Evolutionary conservation across 257 asterid species (phyloP).

Genomic region (Solanum sitiens): DNA sequence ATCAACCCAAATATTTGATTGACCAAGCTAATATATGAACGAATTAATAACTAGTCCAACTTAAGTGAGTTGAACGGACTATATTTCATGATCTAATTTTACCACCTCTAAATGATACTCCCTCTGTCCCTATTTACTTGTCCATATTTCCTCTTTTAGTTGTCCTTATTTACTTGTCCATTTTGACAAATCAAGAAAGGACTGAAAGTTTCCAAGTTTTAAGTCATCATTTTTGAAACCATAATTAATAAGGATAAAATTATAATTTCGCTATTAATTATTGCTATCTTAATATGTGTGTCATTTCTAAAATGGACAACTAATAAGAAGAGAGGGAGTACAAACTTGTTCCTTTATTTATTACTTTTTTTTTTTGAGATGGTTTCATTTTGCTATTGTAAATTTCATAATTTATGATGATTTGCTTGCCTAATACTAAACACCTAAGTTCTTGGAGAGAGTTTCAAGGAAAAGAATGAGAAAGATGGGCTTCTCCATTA

Average conservation of each 20-base stretch:
- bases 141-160: no score
- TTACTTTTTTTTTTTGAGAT: neutral
- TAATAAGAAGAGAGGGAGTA: no score
- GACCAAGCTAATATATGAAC: neutral
- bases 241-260: no score
- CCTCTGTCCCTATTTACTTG: no score
- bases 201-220: no score
- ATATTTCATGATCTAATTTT: neutral
- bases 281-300: no score
- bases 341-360: neutral
- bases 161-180: no score
- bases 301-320: no score
- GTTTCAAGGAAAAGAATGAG: neutral
- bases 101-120: no score
- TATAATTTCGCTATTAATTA: no score
- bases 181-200: no score
- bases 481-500: neutral
- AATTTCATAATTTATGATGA: neutral
- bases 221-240: no score
- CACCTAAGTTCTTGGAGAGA: neutral
- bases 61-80: neutral
- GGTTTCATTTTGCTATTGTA: neutral
- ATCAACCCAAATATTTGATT: neutral
- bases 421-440: neutral
- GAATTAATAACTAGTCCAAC: neutral